Evolutionary conservation across 257 asterid species (phyloP).

Genomic region (Solanum rostratum): DNA sequence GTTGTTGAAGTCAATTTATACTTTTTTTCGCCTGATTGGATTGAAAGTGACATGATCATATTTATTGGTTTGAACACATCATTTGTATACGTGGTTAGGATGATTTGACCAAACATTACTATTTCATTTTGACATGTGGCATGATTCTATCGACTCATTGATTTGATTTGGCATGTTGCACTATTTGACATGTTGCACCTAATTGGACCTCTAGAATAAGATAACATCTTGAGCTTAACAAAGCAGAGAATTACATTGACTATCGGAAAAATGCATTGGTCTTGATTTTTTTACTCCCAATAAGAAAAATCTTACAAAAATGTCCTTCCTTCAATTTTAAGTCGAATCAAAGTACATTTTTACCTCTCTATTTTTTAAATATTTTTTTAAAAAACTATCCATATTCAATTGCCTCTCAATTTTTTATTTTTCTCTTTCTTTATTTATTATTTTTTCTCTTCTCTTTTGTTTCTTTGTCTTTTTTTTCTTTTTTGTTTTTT

Average conservation of each 20-base stretch:
- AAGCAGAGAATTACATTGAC: not conserved
- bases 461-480: no score
- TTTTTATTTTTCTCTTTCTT: no score
- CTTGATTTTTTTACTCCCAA: no score
- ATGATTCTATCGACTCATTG: not conserved
- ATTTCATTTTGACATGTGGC: not conserved
- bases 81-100: not conserved
- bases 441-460: no score
- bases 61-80: not conserved
- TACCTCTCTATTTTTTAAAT: no score
- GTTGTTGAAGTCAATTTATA: not conserved
- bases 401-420: no score
- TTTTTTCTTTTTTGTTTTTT: no score
- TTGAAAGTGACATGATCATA: not conserved
- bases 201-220: not conserved
- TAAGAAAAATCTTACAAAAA: no score
- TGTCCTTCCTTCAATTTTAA: no score
- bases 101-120: not conserved
- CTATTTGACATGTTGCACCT: not conserved
- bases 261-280: no score
- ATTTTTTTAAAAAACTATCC: no score
- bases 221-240: not conserved
- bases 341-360: no score
- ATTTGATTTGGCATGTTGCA: not conserved
- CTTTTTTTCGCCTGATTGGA: not conserved